Evolutionary conservation across 1,139 yeast species (phyloP), one percentile per base, ranked within the genome.

Genomic region (Meyerozyma carpophila): DNA sequence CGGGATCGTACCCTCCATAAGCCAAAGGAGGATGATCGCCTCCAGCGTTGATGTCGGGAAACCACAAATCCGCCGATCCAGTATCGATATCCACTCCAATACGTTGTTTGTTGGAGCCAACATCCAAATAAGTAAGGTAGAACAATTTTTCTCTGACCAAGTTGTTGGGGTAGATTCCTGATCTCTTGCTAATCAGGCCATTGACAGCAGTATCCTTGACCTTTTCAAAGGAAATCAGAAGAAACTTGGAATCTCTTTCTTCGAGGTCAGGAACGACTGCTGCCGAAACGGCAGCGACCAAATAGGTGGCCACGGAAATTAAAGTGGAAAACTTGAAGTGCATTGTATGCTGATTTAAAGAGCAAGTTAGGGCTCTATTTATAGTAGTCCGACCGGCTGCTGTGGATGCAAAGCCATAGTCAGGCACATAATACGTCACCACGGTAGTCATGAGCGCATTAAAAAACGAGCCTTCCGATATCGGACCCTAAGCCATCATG

Each of bases 1-100:
- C 26, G 4, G 49, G 41, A 37, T 49, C 45, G 42, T 40, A 53
- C 20, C 47, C 39, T 4, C 55, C 55, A 20, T 24, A n/a, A 8
- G 24, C 8, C 8, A 21, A 21, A 21, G 8, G 24, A 21, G 24
- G 8, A 6, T 21, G 24, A 6, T 21, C n/a, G n/a, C 18, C 20
- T 11, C 21, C 32, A 14, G 39, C 39, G 29, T 13, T 13, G 32
- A 13, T 11, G 13, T 27, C 43, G 8, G 18, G 27, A 36, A 53
- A 44, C 62, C 62, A 58, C 43, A 56, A 49, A 41, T 56, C 59
- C 6, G 59, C 48, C 28, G 56, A 51, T 6, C 61, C 61, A 5
- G 61, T 56, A 43, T 56, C 59, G 27, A 58, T 46, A 18, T 45
- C 49, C 4, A 51, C 50, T 8, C 27, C 27, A 32, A 43, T 39